phyloP scores from a whole-genome alignment of 306 rosid genomes.

The Hippophae tibetana region DNA sequence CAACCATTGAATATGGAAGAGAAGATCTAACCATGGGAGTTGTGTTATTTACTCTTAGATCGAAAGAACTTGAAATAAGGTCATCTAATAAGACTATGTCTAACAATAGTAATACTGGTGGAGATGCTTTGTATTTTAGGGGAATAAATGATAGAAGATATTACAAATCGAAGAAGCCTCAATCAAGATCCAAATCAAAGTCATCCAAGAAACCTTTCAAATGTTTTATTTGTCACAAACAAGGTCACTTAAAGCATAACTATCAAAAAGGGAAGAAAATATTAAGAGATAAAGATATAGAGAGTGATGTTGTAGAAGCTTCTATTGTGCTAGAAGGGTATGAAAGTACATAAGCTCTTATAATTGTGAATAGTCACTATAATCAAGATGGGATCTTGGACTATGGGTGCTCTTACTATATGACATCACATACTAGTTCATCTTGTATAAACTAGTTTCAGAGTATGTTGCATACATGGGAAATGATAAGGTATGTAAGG shows the following conservation, averaged over 20 bases:
- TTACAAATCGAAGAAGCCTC: neutral
- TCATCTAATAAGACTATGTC: neutral
- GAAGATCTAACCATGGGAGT: neutral
- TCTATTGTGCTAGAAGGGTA: neutral
- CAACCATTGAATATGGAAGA: neutral
- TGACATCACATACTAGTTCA: neutral
- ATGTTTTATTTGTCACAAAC: neutral
- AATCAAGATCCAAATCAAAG: neutral
- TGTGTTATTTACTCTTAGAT: too few species aligned
- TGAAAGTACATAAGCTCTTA: neutral
- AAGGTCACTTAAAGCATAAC: neutral
- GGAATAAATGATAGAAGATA: neutral
- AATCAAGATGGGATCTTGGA: neutral
- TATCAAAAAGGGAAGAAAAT: too few species aligned
- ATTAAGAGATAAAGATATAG: neutral
- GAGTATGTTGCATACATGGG: too few species aligned
- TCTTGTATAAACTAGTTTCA: neutral
- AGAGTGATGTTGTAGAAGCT: neutral
- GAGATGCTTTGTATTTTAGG: too few species aligned
- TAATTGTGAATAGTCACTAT: too few species aligned
- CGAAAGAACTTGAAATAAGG: neutral
- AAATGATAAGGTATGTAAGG: too few species aligned
- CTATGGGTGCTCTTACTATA: neutral
- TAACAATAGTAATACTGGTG: too few species aligned
- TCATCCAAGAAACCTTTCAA: neutral